Evolutionary conservation across 257 asterid species (phyloP).

Genomic region (Parsonsia alboflavescens): DNA sequence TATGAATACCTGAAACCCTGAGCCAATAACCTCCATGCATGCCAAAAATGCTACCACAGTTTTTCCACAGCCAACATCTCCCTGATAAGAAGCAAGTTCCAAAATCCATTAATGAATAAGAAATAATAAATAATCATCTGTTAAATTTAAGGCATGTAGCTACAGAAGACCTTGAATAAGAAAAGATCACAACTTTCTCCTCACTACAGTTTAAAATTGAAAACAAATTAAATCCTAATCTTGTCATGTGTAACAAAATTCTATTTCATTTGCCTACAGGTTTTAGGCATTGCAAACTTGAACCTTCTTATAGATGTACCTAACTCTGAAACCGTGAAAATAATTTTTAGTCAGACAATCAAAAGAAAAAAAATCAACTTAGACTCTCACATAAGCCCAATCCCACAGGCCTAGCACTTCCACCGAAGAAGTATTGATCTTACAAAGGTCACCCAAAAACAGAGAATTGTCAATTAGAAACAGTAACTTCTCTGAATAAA

Average conservation of each 20-base stretch:
- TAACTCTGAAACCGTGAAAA: too few relatives aligned
- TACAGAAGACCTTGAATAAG: not conserved
- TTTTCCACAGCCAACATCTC: conserved; percentile 98
- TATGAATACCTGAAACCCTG: conserved; percentile 67
- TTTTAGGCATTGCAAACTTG: too few relatives aligned
- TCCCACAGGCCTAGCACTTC: too few relatives aligned
- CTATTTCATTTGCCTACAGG: not conserved
- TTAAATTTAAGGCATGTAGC: not conserved
- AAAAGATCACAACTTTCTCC: not conserved
- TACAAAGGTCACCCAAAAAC: too few relatives aligned
- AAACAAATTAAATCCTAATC: not conserved
- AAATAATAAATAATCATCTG: not conserved
- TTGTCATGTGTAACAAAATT: not conserved
- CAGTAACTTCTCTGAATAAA: too few relatives aligned
- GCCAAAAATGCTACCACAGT: conserved; percentile 93
- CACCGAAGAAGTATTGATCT: too few relatives aligned
- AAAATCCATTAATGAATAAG: conserved; percentile 1
- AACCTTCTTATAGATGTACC: too few relatives aligned
- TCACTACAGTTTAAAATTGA: not conserved
- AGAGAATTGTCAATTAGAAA: too few relatives aligned
- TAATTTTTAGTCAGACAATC: too few relatives aligned
- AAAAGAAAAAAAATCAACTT: too few relatives aligned
- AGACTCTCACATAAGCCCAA: too few relatives aligned
- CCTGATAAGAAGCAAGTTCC: conserved; percentile 37
- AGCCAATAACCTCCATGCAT: conserved; percentile 91